phyloP scores from a whole-genome alignment of 306 rosid species.

The Sophora flavescens region DNA sequence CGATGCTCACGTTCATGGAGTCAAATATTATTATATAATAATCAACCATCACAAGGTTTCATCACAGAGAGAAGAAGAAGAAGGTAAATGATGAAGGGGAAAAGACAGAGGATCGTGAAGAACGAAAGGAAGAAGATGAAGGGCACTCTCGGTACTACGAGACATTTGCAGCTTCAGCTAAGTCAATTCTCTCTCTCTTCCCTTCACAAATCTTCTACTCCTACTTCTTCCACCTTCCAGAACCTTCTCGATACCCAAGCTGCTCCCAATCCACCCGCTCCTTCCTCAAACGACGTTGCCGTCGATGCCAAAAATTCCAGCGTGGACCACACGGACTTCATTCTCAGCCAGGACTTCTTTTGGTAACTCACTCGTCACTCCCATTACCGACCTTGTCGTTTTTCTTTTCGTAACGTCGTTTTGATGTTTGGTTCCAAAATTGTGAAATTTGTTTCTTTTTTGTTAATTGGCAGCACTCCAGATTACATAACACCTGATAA shows the following conservation, averaged over 20 bases:
- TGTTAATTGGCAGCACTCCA: constrained; percentile 66
- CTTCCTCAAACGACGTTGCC: constrained; percentile 42
- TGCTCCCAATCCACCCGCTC: constrained; percentile 37
- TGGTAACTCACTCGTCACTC: constrained; percentile 54
- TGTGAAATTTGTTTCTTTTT: not conserved
- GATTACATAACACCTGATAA: constrained; percentile 95
- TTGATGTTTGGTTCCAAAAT: not conserved
- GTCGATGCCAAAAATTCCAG: not conserved
- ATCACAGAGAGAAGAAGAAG: too few species aligned
- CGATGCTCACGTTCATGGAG: too few species aligned
- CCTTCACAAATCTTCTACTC: too few species aligned
- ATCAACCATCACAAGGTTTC: too few species aligned
- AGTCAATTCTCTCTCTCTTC: constrained; percentile 53
- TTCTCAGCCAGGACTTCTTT: constrained; percentile 96
- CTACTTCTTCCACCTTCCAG: constrained; percentile 54
- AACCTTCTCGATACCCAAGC: constrained; percentile 58
- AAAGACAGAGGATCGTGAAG: constrained; percentile 43
- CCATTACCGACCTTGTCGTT: not conserved
- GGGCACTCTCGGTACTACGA: constrained; percentile 49
- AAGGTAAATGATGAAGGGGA: constrained; percentile 54
- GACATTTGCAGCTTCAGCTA: constrained; percentile 70
- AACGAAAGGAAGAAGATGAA: constrained; percentile 58
- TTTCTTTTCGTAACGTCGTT: not conserved
- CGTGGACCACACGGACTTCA: constrained; percentile 64
- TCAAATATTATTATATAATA: too few species aligned